Percentiles rank a stretch among this genome's conserved stretches.
These are phyloP conservation scores for Pochonia chlamydosporia DNA, from an alignment of 2,329 filamentous ascomycete genomes.

Conservation along the genomic window DNA sequence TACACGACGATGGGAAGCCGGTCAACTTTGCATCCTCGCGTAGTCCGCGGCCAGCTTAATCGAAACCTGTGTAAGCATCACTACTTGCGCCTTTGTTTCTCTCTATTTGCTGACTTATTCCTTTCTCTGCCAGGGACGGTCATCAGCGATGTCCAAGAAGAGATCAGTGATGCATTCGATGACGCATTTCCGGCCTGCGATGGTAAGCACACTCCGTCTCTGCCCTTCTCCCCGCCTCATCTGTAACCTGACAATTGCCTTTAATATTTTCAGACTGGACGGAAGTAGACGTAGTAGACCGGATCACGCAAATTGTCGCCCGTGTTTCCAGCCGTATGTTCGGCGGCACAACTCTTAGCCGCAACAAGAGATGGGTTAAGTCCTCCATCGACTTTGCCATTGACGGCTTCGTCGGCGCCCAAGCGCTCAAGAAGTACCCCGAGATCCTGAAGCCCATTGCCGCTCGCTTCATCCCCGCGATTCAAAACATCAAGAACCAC, in stretches of 20 bases:
- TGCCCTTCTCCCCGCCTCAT: no score
- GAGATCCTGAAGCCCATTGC: constrained; percentile 5
- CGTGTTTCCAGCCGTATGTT: constrained; percentile 24
- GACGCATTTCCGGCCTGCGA: constrained; percentile 13
- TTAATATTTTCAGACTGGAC: constrained; percentile 15
- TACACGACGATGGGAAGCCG: constrained; percentile 24
- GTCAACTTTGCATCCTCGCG: constrained; percentile 20
- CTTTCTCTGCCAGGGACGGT: constrained; percentile 5
- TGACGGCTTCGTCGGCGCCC: constrained; percentile 22
- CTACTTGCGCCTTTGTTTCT: neutral
- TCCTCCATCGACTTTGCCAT: constrained; percentile 21
- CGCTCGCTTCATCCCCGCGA: constrained; percentile 17
- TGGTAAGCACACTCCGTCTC: constrained; percentile 6
- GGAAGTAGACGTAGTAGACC: constrained; percentile 15
- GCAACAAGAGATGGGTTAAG: constrained; percentile 23
- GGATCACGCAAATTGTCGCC: constrained; percentile 20
- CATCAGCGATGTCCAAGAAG: constrained; percentile 15
- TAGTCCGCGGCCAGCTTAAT: constrained; percentile 19
- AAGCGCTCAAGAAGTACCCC: constrained; percentile 14
- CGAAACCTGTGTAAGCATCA: constrained; percentile 13
- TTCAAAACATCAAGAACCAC: constrained; percentile 20
- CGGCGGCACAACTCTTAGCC: constrained; percentile 15
- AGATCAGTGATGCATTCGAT: constrained; percentile 17
- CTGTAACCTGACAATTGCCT: no score
- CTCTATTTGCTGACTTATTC: no score